phyloP scores from a whole-genome alignment of 768 basidiomycete genomes.

The Naganishia vaughanmartiniae region DNA sequence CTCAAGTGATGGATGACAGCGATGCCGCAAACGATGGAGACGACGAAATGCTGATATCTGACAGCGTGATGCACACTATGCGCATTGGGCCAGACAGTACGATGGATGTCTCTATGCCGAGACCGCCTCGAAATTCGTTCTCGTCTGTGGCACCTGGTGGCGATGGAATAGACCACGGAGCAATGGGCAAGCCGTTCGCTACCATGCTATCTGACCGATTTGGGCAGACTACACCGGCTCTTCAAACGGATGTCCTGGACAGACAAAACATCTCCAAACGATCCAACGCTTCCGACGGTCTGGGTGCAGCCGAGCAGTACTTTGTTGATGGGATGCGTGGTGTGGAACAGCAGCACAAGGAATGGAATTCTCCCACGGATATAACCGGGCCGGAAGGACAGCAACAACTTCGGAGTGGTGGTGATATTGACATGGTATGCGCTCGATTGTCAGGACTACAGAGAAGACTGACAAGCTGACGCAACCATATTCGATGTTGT shows the following conservation, averaged over 20 bases:
- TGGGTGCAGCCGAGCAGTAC: conserved; percentile 19
- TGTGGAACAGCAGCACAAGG: conserved; percentile 20
- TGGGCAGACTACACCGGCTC: neutral
- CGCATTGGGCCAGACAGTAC: neutral
- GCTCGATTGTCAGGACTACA: conserved; percentile 11
- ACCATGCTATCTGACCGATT: conserved; percentile 8
- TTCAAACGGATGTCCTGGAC: neutral
- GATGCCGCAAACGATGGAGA: conserved; percentile 15
- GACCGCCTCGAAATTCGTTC: conserved; percentile 22
- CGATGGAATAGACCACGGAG: neutral
- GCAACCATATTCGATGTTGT: neutral
- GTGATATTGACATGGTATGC: conserved; percentile 21
- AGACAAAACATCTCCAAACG: neutral
- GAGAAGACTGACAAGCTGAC: conserved; percentile 21
- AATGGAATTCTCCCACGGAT: conserved; percentile 8
- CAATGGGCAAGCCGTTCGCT: conserved; percentile 1
- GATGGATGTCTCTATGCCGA: conserved; percentile 7
- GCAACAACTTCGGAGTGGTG: neutral
- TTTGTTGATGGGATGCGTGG: conserved; percentile 23
- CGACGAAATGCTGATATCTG: conserved; percentile 8
- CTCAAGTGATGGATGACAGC: conserved; percentile 3
- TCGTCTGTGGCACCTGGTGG: conserved; percentile 1
- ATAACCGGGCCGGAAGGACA: neutral
- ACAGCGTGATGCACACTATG: conserved; percentile 5
- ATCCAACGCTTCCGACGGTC: conserved; percentile 1